phyloP scores from a whole-genome alignment of 2,329 filamentous ascomycete species.

The Eutypella sp. region DNA sequence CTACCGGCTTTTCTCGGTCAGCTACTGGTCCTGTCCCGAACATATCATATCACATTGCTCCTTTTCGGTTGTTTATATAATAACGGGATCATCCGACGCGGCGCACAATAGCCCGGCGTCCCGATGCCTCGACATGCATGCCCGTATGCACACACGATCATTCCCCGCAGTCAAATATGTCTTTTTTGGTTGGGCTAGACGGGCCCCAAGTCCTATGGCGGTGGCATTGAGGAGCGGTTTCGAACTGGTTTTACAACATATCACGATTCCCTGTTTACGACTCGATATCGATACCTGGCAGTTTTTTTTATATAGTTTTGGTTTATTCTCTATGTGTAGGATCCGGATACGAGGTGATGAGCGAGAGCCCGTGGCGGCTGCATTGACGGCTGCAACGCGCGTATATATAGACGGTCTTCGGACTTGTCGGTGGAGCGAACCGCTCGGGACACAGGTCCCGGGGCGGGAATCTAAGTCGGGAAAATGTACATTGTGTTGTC shows the following conservation, averaged over 20 bases:
- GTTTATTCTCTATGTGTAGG: background rate
- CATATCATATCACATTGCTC: background rate
- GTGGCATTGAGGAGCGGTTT: background rate
- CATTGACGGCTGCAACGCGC: slow-evolving; percentile 3
- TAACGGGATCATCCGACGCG: background rate
- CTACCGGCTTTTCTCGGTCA: background rate
- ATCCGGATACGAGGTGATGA: slow-evolving; percentile 12
- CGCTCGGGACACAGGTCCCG: too few relatives aligned
- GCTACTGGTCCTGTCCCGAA: background rate
- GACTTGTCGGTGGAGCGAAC: too few relatives aligned
- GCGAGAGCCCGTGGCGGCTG: slow-evolving; percentile 4
- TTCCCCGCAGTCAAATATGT: background rate
- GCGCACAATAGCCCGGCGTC: background rate
- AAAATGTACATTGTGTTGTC: too few relatives aligned
- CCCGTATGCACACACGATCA: background rate
- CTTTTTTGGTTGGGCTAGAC: background rate
- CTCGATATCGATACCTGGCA: slow-evolving; percentile 25
- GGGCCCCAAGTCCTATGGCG: background rate
- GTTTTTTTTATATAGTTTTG: slow-evolving; percentile 11
- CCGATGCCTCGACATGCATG: background rate
- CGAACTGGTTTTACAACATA: background rate
- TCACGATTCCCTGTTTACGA: slow-evolving; percentile 7
- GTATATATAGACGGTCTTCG: slow-evolving; percentile 6
- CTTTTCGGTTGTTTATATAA: background rate
- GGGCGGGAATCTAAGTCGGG: too few relatives aligned